Conservation (phyloP, 768 basidiomycete genomes). For the Russula olivacea region DNA sequence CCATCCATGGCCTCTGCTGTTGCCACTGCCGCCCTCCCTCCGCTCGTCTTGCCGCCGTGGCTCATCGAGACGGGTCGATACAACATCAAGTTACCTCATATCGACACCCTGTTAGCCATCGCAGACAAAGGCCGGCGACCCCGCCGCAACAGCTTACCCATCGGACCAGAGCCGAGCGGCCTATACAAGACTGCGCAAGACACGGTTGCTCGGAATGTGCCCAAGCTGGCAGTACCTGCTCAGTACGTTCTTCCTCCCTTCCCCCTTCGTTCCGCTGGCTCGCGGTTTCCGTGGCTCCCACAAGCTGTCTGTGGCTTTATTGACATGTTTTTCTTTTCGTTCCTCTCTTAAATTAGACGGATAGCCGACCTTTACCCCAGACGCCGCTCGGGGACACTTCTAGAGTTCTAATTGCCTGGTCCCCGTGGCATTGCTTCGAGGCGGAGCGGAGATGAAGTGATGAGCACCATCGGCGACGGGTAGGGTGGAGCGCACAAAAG, state of each 20-base stretch:
- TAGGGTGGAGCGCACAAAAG: background rate
- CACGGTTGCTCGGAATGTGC: conserved; percentile 10
- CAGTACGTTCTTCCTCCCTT: background rate
- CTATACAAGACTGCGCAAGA: conserved; percentile 20
- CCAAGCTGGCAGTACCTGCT: conserved; percentile 12
- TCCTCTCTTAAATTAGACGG: background rate
- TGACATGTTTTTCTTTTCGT: background rate
- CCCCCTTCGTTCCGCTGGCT: background rate
- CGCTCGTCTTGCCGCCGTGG: conserved; percentile 14
- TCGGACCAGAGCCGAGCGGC: conserved; percentile 13
- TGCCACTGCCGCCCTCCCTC: background rate
- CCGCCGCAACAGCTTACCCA: conserved; percentile 1
- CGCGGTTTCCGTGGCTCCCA: background rate
- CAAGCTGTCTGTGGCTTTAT: background rate
- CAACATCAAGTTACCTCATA: conserved; percentile 6
- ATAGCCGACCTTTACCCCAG: background rate
- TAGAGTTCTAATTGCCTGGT: background rate
- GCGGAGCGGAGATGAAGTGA: background rate
- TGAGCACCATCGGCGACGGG: background rate
- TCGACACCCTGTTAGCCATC: conserved; percentile 10
- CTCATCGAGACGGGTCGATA: conserved; percentile 7
- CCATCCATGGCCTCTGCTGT: background rate
- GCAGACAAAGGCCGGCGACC: conserved; percentile 16
- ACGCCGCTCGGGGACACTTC: background rate
- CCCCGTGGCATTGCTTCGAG: background rate